A percentile compares a stretch with the other conserved stretches of the same genome.
Evolutionary conservation across 306 rosid species (phyloP).

Genomic region (Ormosia emarginata): DNA sequence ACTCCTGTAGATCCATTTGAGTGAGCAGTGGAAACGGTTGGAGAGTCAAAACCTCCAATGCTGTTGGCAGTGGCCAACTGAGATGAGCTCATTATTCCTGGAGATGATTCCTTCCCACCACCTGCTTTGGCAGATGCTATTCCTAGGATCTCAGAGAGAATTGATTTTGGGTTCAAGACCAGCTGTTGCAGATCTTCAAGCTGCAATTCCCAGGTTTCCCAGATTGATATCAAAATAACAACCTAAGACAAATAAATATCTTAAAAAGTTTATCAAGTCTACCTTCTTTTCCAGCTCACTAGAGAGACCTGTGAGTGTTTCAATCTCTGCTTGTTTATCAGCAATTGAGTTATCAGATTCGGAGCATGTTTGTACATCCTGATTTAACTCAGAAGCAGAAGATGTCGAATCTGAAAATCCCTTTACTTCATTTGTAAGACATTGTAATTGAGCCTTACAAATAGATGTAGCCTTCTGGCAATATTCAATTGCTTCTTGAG

Average conservation of each 20-base stretch:
- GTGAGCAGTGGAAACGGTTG: conserved; percentile 81
- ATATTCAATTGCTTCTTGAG: conserved; percentile 74
- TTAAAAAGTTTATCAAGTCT: not conserved
- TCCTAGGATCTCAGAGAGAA: conserved; percentile 74
- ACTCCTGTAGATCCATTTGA: conserved; percentile 72
- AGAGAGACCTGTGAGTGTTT: conserved; percentile 68
- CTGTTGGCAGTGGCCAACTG: conserved; percentile 55
- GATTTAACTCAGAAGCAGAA: conserved; percentile 43
- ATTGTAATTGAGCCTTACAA: conserved; percentile 65
- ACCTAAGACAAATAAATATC: not conserved
- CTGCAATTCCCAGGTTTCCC: conserved; percentile 44
- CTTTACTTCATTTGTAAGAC: conserved; percentile 64
- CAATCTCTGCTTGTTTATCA: conserved; percentile 79
- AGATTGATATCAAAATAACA: not conserved
- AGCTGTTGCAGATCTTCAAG: conserved; percentile 93
- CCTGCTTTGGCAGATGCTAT: conserved; percentile 56
- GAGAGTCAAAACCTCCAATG: conserved; percentile 73
- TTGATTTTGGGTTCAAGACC: conserved; percentile 67
- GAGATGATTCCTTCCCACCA: conserved; percentile 42
- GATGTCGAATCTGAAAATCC: conserved; percentile 40
- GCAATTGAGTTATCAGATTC: conserved; percentile 35
- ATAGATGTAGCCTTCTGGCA: conserved; percentile 79
- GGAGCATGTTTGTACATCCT: conserved; percentile 28
- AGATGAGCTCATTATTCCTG: conserved; percentile 50
- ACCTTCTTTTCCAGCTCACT: conserved; percentile 95